Conservation (phyloP, 208 protist genomes). For the Perkinsela sp. region DNA sequence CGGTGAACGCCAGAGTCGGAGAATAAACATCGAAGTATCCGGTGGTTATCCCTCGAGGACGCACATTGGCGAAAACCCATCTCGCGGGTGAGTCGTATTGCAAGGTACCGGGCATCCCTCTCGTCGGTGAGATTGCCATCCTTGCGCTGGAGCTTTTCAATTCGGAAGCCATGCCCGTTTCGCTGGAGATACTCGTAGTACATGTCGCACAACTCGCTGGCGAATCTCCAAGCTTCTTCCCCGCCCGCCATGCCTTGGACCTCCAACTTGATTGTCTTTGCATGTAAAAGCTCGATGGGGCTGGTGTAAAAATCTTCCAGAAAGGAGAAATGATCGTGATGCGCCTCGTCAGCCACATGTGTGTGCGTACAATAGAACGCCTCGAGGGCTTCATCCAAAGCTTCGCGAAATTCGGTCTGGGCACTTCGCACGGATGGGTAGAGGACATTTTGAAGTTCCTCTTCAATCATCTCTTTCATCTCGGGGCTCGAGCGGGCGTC, state of each 20-base stretch:
- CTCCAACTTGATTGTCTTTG: conserved; percentile 19
- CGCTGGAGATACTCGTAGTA: conserved; percentile 16
- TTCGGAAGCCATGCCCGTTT: not conserved
- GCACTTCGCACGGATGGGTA: not conserved
- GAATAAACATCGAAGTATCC: conserved; percentile 13
- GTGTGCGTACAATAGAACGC: not conserved
- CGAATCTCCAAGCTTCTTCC: conserved; percentile 48
- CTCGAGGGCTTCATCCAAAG: not conserved
- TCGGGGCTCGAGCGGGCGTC: not conserved
- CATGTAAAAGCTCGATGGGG: not conserved
- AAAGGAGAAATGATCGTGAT: not conserved
- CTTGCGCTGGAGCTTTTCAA: not conserved
- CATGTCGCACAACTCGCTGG: conserved; percentile 37
- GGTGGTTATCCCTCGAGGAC: not conserved
- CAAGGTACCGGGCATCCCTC: not conserved
- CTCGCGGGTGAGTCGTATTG: not conserved
- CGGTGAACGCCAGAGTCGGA: conserved; percentile 65
- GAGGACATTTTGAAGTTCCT: not conserved
- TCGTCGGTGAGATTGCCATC: not conserved
- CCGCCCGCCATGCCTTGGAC: conserved; percentile 43
- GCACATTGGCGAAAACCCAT: not conserved
- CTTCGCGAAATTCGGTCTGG: not conserved
- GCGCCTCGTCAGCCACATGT: not conserved
- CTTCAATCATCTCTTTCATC: not conserved
- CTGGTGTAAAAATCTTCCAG: not conserved